A percentile compares a stretch with the other conserved stretches of the same genome.
Evolutionary conservation across 345 rosid genomes (phyloP).

Genomic region (Hibiscus syriacus): DNA sequence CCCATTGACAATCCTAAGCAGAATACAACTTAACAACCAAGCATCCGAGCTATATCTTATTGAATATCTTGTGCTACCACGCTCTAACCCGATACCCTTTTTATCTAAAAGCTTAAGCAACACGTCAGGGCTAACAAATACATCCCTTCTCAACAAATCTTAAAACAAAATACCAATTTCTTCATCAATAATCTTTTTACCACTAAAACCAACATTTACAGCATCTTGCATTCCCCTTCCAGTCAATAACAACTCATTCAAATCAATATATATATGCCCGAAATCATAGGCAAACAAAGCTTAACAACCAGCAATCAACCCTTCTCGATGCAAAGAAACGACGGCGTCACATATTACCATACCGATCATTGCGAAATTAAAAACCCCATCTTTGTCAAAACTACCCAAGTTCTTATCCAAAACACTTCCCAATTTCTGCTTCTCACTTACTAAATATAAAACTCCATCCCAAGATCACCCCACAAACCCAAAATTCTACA

Average conservation of each 20-base stretch:
- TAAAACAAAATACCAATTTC: conserved; percentile 24
- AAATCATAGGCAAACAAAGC: conserved; percentile 51
- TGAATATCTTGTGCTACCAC: conserved; percentile 17
- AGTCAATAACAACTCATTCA: conserved; percentile 37
- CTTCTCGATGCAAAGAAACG: conserved; percentile 44
- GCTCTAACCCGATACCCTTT: conserved; percentile 21
- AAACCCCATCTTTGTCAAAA: conserved; percentile 25
- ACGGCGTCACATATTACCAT: conserved; percentile 74
- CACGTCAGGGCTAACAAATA: conserved; percentile 61
- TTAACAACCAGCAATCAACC: conserved; percentile 45
- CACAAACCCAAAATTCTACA: conserved; percentile 59
- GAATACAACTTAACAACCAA: conserved; percentile 63
- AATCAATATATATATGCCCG: conserved; percentile 50
- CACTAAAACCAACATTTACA: conserved; percentile 23
- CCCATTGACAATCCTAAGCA: conserved; percentile 52
- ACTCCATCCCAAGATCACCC: conserved; percentile 54
- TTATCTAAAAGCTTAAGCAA: conserved; percentile 40
- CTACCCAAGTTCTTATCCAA: conserved; percentile 17
- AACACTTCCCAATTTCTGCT: conserved; percentile 13
- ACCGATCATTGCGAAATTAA: conserved; percentile 47
- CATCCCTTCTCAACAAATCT: conserved; percentile 27
- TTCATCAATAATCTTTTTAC: conserved; percentile 22
- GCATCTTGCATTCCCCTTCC: conserved; percentile 34
- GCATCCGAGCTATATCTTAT: conserved; percentile 50
- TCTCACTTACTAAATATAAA: conserved; percentile 60